phyloP scores from a whole-genome alignment of 2,329 filamentous ascomycete genomes.

The Xylaria sp. region DNA sequence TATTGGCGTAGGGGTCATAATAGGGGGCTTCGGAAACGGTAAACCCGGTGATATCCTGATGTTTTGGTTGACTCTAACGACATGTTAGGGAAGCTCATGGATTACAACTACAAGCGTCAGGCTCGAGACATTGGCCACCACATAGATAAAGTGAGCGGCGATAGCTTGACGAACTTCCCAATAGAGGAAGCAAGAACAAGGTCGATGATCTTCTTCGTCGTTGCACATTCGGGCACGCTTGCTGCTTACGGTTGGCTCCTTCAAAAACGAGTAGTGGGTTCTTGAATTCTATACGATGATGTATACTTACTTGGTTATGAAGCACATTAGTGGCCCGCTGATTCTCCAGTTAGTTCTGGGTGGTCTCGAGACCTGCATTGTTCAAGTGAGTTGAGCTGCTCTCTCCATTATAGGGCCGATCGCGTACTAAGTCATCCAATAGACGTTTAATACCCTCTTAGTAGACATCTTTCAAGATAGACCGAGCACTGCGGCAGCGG shows the following conservation, averaged over 20 bases:
- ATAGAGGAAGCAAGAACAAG: slow-evolving; percentile 22
- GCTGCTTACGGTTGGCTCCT: slow-evolving; percentile 25
- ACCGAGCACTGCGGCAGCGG: not conserved
- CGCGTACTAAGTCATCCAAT: not conserved
- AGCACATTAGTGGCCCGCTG: slow-evolving; percentile 24
- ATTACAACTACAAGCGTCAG: slow-evolving; percentile 20
- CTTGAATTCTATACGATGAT: not conserved
- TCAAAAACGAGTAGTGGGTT: slow-evolving; percentile 23
- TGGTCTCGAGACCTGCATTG: slow-evolving; percentile 22
- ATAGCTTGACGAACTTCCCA: slow-evolving; percentile 25
- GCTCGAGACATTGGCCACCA: slow-evolving; percentile 12
- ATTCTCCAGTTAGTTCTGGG: slow-evolving; percentile 23
- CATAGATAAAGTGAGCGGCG: slow-evolving; percentile 22
- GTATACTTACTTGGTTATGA: slow-evolving; percentile 1
- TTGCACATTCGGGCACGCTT: slow-evolving; percentile 15
- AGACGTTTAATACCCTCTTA: not conserved
- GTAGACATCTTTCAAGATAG: not conserved
- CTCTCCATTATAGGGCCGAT: not conserved
- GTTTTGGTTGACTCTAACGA: not conserved
- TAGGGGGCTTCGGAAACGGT: not conserved
- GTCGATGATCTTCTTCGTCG: slow-evolving; percentile 13
- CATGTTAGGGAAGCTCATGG: slow-evolving; percentile 18
- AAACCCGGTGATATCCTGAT: not conserved
- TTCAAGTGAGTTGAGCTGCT: slow-evolving; percentile 7
- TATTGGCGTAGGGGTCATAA: not conserved